Evolutionary conservation across 2,329 filamentous ascomycete species (phyloP).

Genomic region (Aureobasidium vineae): DNA sequence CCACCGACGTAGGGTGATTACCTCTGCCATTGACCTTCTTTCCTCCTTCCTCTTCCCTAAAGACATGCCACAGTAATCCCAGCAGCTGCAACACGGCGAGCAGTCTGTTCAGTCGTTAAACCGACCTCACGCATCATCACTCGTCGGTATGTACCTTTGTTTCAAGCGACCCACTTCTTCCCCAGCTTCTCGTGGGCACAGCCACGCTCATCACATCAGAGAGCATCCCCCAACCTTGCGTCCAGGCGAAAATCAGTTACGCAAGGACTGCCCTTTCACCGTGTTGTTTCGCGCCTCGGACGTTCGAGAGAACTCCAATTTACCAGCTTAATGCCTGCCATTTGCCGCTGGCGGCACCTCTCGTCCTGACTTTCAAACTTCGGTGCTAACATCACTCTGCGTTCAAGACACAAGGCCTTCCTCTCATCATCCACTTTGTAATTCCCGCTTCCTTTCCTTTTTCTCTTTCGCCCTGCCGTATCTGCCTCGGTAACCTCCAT

Average conservation of each 20-base stretch:
- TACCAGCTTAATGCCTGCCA: background rate
- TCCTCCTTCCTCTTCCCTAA: background rate
- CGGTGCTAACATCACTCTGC: constrained; percentile 12
- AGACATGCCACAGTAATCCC: background rate
- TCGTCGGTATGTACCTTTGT: constrained; percentile 17
- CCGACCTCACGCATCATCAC: constrained; percentile 7
- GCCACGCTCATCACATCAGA: constrained; percentile 23
- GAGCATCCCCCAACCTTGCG: background rate
- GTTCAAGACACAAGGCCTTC: constrained; percentile 11
- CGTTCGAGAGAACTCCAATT: constrained; percentile 6
- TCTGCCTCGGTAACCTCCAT: constrained; percentile 16
- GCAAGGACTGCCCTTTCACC: constrained; percentile 1
- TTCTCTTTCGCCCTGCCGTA: constrained; percentile 16
- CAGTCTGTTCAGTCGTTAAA: background rate
- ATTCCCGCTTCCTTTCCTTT: constrained; percentile 18
- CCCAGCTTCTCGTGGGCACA: constrained; percentile 21
- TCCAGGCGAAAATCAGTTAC: constrained; percentile 15
- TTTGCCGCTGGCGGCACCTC: constrained; percentile 9
- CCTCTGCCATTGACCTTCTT: background rate
- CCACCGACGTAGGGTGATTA: constrained; percentile 9
- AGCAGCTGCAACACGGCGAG: background rate
- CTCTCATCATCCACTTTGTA: constrained; percentile 3
- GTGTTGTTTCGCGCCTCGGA: constrained; percentile 19
- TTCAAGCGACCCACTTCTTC: constrained; percentile 23
- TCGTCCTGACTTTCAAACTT: constrained; percentile 2